A percentile compares a stretch with the other conserved stretches of the same genome.
Evolutionary conservation across 2,329 filamentous ascomycete genomes (phyloP).

Genomic region (Albifimbria verrucaria): DNA sequence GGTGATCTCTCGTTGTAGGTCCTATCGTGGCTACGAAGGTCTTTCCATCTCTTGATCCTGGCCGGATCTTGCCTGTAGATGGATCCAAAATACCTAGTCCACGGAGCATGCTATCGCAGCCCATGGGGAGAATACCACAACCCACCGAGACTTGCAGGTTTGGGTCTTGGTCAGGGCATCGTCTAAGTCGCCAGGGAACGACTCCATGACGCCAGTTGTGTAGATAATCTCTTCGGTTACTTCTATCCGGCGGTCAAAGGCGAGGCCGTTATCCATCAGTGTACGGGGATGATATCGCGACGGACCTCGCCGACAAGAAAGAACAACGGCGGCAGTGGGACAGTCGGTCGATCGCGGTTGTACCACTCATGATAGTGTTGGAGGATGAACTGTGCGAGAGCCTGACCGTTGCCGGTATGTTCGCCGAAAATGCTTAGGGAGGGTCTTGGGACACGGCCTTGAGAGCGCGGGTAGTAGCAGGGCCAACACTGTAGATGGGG

Average conservation of each 20-base stretch:
- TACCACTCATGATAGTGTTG: slow-evolving; percentile 66
- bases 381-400: slow-evolving; percentile 74
- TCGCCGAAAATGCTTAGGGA: slow-evolving; percentile 67
- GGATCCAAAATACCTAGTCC: slow-evolving; percentile 50
- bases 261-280: slow-evolving; percentile 58
- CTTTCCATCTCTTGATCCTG: slow-evolving; percentile 28
- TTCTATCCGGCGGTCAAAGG: slow-evolving; percentile 48
- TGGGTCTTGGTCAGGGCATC: slow-evolving; percentile 44
- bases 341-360: slow-evolving; percentile 29
- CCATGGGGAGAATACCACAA: slow-evolving; percentile 72
- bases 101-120: slow-evolving; percentile 58
- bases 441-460: slow-evolving; percentile 47
- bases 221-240: slow-evolving; percentile 85
- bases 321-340: slow-evolving; percentile 66
- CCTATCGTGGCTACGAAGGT: slow-evolving; percentile 84
- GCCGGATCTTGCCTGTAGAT: slow-evolving; percentile 36
- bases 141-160: slow-evolving; percentile 54
- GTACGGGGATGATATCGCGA: slow-evolving; percentile 86
- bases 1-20: slow-evolving; percentile 79
- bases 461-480: slow-evolving; percentile 75
- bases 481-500: slow-evolving; percentile 74
- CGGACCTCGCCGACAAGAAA: slow-evolving; percentile 91
- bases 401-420: slow-evolving; percentile 81
- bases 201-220: slow-evolving; percentile 76
- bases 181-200: slow-evolving; percentile 68